Conservation (phyloP, 2,329 filamentous ascomycete species). For the Aspergillus fructus region DNA sequence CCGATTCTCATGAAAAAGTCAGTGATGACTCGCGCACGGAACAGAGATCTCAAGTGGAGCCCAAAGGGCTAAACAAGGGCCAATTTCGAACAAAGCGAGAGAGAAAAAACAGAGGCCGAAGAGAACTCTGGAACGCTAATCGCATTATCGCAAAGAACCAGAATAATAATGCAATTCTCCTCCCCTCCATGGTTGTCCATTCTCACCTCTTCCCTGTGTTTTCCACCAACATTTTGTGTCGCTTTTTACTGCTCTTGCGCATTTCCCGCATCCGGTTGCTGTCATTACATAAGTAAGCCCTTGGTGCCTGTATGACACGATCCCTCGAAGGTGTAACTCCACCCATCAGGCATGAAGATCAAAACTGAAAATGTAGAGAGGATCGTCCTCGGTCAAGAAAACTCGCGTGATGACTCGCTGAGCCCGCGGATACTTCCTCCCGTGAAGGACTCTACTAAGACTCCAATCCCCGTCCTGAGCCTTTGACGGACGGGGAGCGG, state of each 20-base stretch:
- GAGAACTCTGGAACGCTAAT: not conserved
- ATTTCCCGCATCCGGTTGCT: slow-evolving; percentile 2
- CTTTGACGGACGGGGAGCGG: slow-evolving; percentile 26
- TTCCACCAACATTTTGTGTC: not conserved
- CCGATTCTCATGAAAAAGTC: not conserved
- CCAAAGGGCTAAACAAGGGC: not conserved
- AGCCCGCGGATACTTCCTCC: not conserved
- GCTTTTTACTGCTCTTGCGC: not conserved
- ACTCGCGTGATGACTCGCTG: slow-evolving; percentile 7
- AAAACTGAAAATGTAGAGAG: slow-evolving; percentile 3
- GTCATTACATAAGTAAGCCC: not conserved
- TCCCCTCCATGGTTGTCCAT: not conserved
- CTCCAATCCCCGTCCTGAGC: slow-evolving; percentile 18
- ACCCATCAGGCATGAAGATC: slow-evolving; percentile 6
- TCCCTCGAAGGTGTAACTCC: slow-evolving; percentile 10
- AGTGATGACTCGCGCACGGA: not conserved
- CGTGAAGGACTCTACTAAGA: slow-evolving; percentile 1
- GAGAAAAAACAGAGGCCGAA: not conserved
- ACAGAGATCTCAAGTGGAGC: not conserved
- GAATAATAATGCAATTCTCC: slow-evolving; percentile 6
- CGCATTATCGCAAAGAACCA: not conserved
- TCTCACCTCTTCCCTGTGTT: not conserved
- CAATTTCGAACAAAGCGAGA: not conserved
- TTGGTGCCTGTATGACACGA: slow-evolving; percentile 12
- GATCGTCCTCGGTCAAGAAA: slow-evolving; percentile 13